phyloP scores from a whole-genome alignment of 768 basidiomycete species.

The Phlebiopsis gigantea region DNA sequence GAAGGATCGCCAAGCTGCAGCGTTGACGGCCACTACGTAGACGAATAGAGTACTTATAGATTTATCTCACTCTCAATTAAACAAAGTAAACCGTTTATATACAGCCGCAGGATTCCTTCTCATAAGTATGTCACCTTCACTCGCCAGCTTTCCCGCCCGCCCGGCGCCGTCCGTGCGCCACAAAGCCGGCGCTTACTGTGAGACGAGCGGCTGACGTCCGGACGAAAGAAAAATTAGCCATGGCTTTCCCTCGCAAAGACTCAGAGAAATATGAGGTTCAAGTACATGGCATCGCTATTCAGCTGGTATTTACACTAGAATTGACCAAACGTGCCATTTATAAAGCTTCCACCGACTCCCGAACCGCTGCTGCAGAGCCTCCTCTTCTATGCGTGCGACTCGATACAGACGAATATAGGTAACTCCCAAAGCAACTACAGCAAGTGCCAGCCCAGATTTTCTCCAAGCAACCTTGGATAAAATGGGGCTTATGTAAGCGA shows the following conservation, averaged over 20 bases:
- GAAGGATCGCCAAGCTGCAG: slow-evolving; percentile 17
- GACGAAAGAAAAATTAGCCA: too few relatives aligned
- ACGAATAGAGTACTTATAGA: neutral
- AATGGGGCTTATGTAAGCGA: neutral
- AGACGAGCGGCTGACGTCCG: too few relatives aligned
- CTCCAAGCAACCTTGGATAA: neutral
- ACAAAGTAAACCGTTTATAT: too few relatives aligned
- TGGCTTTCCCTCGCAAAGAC: neutral
- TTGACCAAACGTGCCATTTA: neutral
- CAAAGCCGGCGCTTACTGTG: neutral
- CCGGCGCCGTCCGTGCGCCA: neutral
- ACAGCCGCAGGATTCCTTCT: too few relatives aligned
- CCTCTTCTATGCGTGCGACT: neutral
- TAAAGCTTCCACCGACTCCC: neutral
- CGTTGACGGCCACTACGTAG: neutral
- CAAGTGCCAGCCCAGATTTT: neutral
- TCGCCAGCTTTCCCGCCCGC: neutral
- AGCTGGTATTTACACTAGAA: neutral
- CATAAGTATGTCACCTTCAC: too few relatives aligned
- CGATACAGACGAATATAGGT: neutral
- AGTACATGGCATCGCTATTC: neutral
- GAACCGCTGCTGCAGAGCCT: neutral
- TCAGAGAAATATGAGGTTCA: too few relatives aligned
- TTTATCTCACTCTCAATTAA: too few relatives aligned
- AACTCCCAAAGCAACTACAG: neutral